Evolutionary conservation across 257 asterid species (phyloP).

Genomic region (Cordia subcordata): DNA sequence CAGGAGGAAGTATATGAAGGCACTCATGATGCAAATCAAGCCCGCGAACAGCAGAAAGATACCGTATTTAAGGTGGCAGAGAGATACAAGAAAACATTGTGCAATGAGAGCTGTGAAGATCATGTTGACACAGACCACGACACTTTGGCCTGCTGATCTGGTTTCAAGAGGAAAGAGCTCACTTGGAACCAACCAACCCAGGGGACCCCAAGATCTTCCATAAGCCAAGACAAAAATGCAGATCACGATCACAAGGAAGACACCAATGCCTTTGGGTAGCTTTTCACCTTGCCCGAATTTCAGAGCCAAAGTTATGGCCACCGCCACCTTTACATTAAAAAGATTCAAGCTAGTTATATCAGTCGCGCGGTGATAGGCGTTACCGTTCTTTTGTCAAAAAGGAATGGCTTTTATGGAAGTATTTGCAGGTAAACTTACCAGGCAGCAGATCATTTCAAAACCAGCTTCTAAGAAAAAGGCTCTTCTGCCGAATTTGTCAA

Average conservation of each 20-base stretch:
- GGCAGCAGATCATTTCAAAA: conserved; percentile 54
- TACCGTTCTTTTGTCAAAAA: neutral
- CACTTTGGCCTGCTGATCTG: conserved; percentile 80
- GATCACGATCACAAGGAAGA: conserved; percentile 51
- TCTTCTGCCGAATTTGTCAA: conserved; percentile 78
- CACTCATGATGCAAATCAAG: conserved; percentile 55
- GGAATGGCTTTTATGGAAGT: neutral
- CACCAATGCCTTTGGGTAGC: conserved; percentile 41
- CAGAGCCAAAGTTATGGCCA: conserved; percentile 60
- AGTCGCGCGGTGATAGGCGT: too few species aligned
- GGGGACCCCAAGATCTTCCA: conserved; percentile 84
- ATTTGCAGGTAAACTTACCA: conserved; percentile 23
- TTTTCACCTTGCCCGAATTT: conserved; percentile 60
- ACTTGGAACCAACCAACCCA: conserved; percentile 87
- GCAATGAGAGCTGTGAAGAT: conserved; percentile 82
- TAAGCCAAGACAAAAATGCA: conserved; percentile 61
- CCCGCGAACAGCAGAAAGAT: conserved; percentile 68
- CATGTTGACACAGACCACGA: conserved; percentile 86
- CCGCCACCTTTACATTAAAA: conserved; percentile 45
- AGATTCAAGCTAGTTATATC: conserved; percentile 3
- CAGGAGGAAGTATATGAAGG: conserved; percentile 66
- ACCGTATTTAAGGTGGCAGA: conserved; percentile 75
- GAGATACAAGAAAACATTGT: conserved; percentile 63
- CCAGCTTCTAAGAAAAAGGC: conserved; percentile 83
- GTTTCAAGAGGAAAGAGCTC: conserved; percentile 84